Percentiles rank a stretch among this genome's conserved stretches.
Evolutionary conservation across 1,284 basidiomycete genomes (phyloP).

Genomic region (Apiotrichum montevideense): DNA sequence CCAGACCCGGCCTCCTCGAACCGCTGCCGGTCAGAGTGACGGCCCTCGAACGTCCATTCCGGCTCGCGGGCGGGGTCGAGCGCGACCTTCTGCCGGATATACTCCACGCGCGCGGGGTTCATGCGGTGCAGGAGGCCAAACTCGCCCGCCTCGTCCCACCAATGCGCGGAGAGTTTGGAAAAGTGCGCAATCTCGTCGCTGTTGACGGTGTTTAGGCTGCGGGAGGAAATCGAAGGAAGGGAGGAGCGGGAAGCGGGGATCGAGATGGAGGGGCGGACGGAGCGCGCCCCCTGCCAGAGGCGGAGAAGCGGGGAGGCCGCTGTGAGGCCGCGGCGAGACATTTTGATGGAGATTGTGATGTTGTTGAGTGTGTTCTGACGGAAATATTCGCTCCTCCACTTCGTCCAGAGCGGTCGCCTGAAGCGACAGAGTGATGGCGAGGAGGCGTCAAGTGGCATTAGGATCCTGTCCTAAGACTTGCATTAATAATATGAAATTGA

Average conservation of each 20-base stretch:
- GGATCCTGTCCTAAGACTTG: too few species aligned
- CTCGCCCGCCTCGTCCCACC: slow-evolving; percentile 96
- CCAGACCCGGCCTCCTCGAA: slow-evolving; percentile 27
- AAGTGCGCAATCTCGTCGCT: slow-evolving; percentile 83
- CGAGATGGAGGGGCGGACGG: too few species aligned
- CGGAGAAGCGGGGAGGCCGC: too few species aligned
- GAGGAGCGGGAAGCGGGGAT: too few species aligned
- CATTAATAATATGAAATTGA: too few species aligned
- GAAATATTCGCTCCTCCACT: background rate
- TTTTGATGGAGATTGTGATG: background rate
- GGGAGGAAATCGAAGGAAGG: background rate
- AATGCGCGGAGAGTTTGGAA: slow-evolving; percentile 79
- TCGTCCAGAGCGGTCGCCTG: background rate
- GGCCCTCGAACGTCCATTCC: slow-evolving; percentile 34
- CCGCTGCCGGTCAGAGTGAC: slow-evolving; percentile 43
- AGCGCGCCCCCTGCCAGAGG: too few species aligned
- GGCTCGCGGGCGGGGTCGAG: slow-evolving; percentile 57
- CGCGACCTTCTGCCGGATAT: slow-evolving; percentile 70
- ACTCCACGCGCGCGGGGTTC: slow-evolving; percentile 86
- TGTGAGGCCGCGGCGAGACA: too few species aligned
- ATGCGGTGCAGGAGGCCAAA: slow-evolving; percentile 86
- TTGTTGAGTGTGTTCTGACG: background rate
- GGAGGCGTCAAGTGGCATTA: too few species aligned
- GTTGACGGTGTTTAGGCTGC: slow-evolving; percentile 57
- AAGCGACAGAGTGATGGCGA: too few species aligned